Percentiles rank a stretch among this genome's conserved stretches.
phyloP scores from a whole-genome alignment of 257 asterid genomes.

The Solanum bukasovii region DNA sequence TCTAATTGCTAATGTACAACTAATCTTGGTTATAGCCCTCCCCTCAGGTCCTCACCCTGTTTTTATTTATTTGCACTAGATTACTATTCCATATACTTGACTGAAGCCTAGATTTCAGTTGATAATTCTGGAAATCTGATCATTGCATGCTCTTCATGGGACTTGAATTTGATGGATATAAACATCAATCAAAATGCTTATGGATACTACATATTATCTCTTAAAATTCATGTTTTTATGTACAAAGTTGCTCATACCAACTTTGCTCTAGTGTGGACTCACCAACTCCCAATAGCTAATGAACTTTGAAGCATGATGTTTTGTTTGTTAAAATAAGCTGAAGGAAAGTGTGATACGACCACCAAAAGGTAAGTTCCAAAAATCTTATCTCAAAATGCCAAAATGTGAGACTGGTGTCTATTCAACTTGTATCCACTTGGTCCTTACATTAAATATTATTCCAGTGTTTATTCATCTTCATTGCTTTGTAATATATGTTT shows the following conservation, averaged over 20 bases:
- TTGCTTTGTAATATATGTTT: constrained; percentile 8
- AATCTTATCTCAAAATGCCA: neutral
- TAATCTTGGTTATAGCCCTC: neutral
- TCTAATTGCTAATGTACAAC: neutral
- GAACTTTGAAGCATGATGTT: neutral
- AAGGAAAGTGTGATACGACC: neutral
- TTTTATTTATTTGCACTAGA: neutral
- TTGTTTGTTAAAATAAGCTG: neutral
- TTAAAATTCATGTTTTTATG: neutral
- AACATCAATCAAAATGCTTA: neutral
- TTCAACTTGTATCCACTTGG: neutral
- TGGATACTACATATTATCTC: neutral
- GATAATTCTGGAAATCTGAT: neutral
- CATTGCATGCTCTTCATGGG: neutral
- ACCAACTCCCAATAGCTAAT: neutral
- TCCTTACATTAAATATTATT: neutral
- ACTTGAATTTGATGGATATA: neutral
- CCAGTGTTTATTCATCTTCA: constrained; percentile 2
- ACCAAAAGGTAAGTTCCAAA: neutral
- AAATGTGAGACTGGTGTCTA: neutral
- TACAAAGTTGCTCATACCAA: neutral
- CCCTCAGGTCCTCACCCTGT: neutral
- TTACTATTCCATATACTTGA: neutral
- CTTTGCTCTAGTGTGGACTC: neutral
- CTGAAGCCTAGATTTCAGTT: neutral